These are phyloP conservation scores for Kregervanrija delftensis DNA, from an alignment of 805 yeast genomes.

Conservation along the genomic window DNA sequence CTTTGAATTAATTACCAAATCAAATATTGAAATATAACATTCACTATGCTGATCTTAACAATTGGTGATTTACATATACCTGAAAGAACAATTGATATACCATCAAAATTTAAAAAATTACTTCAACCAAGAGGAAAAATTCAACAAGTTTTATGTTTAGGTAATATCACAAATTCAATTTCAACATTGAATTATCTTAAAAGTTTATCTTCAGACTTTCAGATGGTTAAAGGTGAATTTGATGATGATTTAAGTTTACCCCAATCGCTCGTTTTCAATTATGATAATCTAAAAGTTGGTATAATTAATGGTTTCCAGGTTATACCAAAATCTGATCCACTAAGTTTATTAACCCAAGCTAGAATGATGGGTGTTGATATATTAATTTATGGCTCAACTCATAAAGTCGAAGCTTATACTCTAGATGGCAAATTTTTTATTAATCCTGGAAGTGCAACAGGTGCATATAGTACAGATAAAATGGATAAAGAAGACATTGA, in stretches of 20 bases:
- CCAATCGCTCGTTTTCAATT: constrained; percentile 53
- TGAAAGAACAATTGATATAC: constrained; percentile 63
- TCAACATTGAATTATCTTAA: constrained; percentile 59
- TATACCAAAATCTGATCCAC: constrained; percentile 82
- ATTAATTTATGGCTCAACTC: constrained; percentile 89
- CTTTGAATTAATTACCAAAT: neutral
- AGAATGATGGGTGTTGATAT: constrained; percentile 90
- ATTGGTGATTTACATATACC: constrained; percentile 91
- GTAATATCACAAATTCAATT: constrained; percentile 69
- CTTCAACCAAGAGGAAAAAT: constrained; percentile 75
- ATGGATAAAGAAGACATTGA: constrained; percentile 47
- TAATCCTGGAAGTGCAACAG: constrained; percentile 97
- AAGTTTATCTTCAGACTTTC: constrained; percentile 63
- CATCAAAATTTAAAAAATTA: constrained; percentile 62
- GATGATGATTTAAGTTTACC: constrained; percentile 56
- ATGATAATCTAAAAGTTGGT: constrained; percentile 73
- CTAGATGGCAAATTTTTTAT: constrained; percentile 88
- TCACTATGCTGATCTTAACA: constrained; percentile 61
- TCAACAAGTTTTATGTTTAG: constrained; percentile 76
- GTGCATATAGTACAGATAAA: constrained; percentile 70
- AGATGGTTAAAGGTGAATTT: constrained; percentile 75
- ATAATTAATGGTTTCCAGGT: constrained; percentile 78
- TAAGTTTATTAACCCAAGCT: constrained; percentile 74
- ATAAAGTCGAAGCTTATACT: constrained; percentile 87
- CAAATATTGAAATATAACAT: neutral